A percentile compares a stretch with the other conserved stretches of the same genome.
Conservation (phyloP, 352 stramenopile genomes). For the Phytophthora sp. region DNA sequence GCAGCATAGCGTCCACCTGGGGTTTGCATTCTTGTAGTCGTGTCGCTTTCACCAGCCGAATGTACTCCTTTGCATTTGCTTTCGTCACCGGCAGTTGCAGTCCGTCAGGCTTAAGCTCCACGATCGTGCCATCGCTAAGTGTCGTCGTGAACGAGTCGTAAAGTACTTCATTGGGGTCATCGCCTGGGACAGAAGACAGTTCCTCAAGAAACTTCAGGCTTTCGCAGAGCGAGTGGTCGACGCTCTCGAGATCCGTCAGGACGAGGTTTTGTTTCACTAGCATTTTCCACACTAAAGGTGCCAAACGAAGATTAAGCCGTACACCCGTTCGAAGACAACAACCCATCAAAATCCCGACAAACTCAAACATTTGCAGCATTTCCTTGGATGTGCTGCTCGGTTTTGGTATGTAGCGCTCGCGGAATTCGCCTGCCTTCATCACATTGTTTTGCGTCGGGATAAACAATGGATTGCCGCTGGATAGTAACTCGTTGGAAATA, state of each 20-base stretch:
- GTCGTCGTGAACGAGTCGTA: conserved; percentile 79
- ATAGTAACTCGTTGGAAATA: conserved; percentile 70
- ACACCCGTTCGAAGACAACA: conserved; percentile 83
- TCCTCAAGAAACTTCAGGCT: conserved; percentile 55
- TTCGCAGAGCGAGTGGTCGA: conserved; percentile 65
- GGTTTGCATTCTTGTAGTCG: conserved; percentile 76
- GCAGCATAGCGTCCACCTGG: conserved; percentile 78
- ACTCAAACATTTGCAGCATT: conserved; percentile 76
- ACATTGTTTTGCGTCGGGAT: conserved; percentile 76
- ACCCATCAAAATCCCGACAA: conserved; percentile 78
- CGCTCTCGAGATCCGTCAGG: conserved; percentile 62
- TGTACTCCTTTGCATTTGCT: conserved; percentile 76
- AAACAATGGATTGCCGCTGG: conserved; percentile 56
- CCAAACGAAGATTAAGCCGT: conserved; percentile 70
- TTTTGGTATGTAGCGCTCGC: conserved; percentile 67
- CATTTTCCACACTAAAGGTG: conserved; percentile 83
- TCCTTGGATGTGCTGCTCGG: conserved; percentile 64
- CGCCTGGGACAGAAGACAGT: conserved; percentile 10
- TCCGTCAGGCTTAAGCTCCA: conserved; percentile 67
- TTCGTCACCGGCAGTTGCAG: conserved; percentile 64
- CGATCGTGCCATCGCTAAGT: conserved; percentile 65
- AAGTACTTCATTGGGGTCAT: conserved; percentile 39
- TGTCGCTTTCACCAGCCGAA: conserved; percentile 61
- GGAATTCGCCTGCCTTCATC: conserved; percentile 74
- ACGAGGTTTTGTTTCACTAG: conserved; percentile 75